Conservation (phyloP, 129 eudicot species). For the Centella asiatica region DNA sequence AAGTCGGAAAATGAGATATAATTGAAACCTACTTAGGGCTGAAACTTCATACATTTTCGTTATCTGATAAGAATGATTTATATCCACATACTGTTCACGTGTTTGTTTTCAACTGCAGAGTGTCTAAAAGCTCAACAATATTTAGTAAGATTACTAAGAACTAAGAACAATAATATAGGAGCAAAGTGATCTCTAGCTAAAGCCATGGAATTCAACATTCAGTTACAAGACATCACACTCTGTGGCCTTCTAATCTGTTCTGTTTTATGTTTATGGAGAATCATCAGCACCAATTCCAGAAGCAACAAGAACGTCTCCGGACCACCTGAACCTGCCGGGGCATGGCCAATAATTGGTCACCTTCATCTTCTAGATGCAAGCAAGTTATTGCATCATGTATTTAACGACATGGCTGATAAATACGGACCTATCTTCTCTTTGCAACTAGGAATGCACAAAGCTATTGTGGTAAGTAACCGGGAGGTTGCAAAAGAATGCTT, state of each 20-base stretch:
- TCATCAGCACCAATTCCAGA: neutral
- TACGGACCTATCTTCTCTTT: slow-evolving; percentile 32
- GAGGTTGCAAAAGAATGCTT: slow-evolving; percentile 32
- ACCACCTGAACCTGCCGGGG: slow-evolving; percentile 7
- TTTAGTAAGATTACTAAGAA: no score
- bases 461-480: slow-evolving; percentile 21
- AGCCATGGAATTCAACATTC: neutral
- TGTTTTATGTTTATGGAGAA: neutral
- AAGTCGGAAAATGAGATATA: no score
- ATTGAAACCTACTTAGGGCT: no score
- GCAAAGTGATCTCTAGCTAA: no score
- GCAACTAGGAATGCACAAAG: slow-evolving; percentile 17
- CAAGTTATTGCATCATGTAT: slow-evolving; percentile 11
- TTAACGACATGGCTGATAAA: slow-evolving; percentile 17
- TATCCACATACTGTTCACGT: no score
- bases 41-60: no score
- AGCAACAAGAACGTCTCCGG: neutral
- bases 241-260: neutral
- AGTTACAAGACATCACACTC: neutral
- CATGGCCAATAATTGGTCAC: slow-evolving; percentile 17
- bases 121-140: no score
- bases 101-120: no score
- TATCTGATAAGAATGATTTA: no score
- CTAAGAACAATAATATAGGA: neutral
- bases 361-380: slow-evolving; percentile 4